A percentile compares a stretch with the other conserved stretches of the same genome.
Evolutionary conservation across 2,329 filamentous ascomycete species (phyloP).

Genomic region (Penicillium digitatum): DNA sequence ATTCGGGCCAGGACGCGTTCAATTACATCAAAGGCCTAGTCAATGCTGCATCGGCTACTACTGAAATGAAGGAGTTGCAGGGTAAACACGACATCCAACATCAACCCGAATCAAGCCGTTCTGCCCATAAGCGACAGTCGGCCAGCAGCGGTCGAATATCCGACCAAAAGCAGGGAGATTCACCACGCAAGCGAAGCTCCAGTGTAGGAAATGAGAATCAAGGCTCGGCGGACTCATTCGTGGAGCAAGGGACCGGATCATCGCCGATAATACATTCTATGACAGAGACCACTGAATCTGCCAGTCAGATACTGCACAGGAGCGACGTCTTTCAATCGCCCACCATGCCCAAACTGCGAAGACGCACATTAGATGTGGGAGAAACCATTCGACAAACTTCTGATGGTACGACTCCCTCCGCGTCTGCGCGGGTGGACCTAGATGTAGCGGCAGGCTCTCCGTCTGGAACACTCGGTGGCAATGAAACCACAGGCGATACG

Average conservation of each 20-base stretch:
- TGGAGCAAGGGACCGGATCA: conserved; percentile 71
- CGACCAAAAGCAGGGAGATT: conserved; percentile 6
- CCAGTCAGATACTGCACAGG: conserved; percentile 81
- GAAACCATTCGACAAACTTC: conserved; percentile 31
- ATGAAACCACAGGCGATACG: conserved; percentile 10
- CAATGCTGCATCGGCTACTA: conserved; percentile 56
- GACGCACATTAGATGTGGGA: conserved; percentile 27
- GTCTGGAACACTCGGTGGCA: conserved; percentile 1
- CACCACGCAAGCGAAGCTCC: conserved; percentile 54
- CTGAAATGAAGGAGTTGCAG: conserved; percentile 32
- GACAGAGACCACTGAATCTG: conserved; percentile 72
- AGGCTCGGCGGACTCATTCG: conserved; percentile 69
- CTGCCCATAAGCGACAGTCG: conserved; percentile 22
- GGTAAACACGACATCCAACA: conserved; percentile 12
- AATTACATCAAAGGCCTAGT: conserved; percentile 70
- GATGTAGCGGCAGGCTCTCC: conserved; percentile 1
- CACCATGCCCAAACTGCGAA: conserved; percentile 51
- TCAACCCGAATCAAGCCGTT: conserved; percentile 16
- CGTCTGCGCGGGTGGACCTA: conserved; percentile 25
- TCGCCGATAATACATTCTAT: conserved; percentile 65
- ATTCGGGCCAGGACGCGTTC: conserved; percentile 76
- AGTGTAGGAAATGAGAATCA: conserved; percentile 57
- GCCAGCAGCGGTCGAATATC: conserved; percentile 17
- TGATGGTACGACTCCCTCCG: conserved; percentile 35
- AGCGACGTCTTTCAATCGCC: conserved; percentile 87